A percentile compares a stretch with the other conserved stretches of the same genome.
Conservation (phyloP, 2,329 filamentous ascomycete genomes). For the Pseudocercospora vitis region DNA sequence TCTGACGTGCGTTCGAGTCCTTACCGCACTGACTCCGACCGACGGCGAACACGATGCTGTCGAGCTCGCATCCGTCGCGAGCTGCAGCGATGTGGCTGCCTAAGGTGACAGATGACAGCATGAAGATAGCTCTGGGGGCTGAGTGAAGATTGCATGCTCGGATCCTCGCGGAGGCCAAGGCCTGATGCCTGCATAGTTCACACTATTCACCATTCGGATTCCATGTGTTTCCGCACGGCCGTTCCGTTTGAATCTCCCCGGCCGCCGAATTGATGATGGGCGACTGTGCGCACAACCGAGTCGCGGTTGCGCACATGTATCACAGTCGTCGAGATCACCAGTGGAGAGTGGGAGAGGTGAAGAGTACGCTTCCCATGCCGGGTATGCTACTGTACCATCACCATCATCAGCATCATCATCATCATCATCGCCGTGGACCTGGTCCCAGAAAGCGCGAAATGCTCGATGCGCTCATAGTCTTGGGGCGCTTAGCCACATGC, state of each 20-base stretch:
- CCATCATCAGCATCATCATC: no score
- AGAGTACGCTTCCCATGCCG: no score
- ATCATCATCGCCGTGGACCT: not conserved
- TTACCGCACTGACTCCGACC: no score
- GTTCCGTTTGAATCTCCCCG: not conserved
- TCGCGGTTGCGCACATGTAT: no score
- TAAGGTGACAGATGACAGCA: conserved; percentile 7
- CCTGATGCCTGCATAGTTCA: conserved; percentile 3
- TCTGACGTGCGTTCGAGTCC: no score
- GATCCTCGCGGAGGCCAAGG: conserved; percentile 1
- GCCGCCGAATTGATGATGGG: not conserved
- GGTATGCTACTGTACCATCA: no score
- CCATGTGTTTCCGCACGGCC: conserved; percentile 1
- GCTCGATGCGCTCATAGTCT: no score
- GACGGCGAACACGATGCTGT: no score
- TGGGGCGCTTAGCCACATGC: not conserved
- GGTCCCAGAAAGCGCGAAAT: not conserved
- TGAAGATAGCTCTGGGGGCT: not conserved
- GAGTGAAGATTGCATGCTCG: not conserved
- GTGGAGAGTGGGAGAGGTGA: not conserved
- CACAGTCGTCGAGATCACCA: no score
- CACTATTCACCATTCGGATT: conserved; percentile 1
- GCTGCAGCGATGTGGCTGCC: conserved; percentile 2
- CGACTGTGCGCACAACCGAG: no score
- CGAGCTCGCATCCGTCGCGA: not conserved